These are phyloP conservation scores for Akanthomyces muscarius DNA, from an alignment of 2,329 filamentous ascomycete genomes.

Conservation along the genomic window DNA sequence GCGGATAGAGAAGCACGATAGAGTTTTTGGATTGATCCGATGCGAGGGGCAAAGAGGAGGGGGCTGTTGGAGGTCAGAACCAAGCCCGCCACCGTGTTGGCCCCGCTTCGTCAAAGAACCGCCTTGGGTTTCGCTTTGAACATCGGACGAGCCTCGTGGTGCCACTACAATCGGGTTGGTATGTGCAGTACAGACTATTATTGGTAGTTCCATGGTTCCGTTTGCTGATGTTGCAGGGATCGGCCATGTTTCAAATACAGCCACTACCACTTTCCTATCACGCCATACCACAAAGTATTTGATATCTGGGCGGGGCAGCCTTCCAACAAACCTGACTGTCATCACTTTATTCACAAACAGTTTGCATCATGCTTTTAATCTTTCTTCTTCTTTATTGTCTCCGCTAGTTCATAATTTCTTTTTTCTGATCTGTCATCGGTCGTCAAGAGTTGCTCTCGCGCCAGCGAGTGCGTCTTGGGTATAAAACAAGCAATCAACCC, in stretches of 20 bases:
- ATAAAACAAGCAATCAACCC: background rate
- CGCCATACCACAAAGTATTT: no score
- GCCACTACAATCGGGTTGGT: background rate
- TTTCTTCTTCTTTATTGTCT: conserved; percentile 4
- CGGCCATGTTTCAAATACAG: no score
- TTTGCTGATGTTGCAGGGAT: no score
- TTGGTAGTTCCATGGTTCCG: no score
- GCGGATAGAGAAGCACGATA: background rate
- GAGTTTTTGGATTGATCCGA: background rate
- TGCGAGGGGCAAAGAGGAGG: background rate
- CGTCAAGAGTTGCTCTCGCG: background rate
- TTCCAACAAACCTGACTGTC: no score
- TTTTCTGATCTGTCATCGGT: background rate
- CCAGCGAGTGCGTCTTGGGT: background rate
- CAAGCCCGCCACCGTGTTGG: background rate
- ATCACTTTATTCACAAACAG: background rate
- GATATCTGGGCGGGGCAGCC: no score
- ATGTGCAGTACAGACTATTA: no score
- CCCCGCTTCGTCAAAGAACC: conserved; percentile 6
- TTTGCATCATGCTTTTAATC: background rate
- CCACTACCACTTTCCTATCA: no score
- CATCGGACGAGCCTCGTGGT: background rate
- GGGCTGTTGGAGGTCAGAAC: background rate
- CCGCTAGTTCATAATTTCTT: background rate
- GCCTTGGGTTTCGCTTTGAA: background rate